A percentile compares a stretch with the other conserved stretches of the same genome.
These are phyloP conservation scores for Beauveria asiatica DNA, from an alignment of 2,329 filamentous ascomycete genomes.

Conservation along the genomic window DNA sequence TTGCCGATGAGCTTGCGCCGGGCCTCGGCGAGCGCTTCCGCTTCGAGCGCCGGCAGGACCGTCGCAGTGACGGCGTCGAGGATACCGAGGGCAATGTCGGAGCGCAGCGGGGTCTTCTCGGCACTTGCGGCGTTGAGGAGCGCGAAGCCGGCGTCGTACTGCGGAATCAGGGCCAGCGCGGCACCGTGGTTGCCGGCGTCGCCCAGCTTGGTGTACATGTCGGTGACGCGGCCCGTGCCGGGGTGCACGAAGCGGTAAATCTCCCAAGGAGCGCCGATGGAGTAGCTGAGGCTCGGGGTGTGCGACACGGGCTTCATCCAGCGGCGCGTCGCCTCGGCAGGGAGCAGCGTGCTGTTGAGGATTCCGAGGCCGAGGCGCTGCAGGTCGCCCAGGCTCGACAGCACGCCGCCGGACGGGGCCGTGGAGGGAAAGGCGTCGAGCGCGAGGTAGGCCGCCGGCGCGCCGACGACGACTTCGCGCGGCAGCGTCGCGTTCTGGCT, in stretches of 20 bases:
- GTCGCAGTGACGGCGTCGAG: slow-evolving; percentile 10
- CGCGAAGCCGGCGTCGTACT: slow-evolving; percentile 33
- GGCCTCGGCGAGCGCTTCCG: slow-evolving; percentile 12
- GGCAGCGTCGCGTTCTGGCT: neutral
- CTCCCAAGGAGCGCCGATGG: slow-evolving; percentile 32
- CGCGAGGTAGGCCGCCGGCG: neutral
- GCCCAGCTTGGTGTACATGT: slow-evolving; percentile 14
- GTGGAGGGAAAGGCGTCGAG: neutral
- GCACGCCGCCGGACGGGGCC: neutral
- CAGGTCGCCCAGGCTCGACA: slow-evolving; percentile 2
- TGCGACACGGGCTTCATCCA: slow-evolving; percentile 33
- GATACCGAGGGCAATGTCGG: neutral
- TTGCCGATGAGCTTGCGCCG: slow-evolving; percentile 12
- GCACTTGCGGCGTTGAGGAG: slow-evolving; percentile 27
- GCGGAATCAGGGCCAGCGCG: slow-evolving; percentile 31
- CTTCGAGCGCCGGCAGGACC: slow-evolving; percentile 9
- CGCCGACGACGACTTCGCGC: neutral
- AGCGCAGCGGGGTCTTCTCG: slow-evolving; percentile 8
- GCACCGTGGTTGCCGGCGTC: slow-evolving; percentile 22
- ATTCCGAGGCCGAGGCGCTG: slow-evolving; percentile 2
- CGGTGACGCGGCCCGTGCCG: slow-evolving; percentile 33
- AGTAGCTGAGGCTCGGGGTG: slow-evolving; percentile 30
- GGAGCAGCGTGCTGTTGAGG: slow-evolving; percentile 2
- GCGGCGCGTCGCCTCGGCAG: slow-evolving; percentile 8
- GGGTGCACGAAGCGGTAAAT: slow-evolving; percentile 26